phyloP scores from a whole-genome alignment of 192 early-diverging fungal genomes.

The Chytriomyces sp. region DNA sequence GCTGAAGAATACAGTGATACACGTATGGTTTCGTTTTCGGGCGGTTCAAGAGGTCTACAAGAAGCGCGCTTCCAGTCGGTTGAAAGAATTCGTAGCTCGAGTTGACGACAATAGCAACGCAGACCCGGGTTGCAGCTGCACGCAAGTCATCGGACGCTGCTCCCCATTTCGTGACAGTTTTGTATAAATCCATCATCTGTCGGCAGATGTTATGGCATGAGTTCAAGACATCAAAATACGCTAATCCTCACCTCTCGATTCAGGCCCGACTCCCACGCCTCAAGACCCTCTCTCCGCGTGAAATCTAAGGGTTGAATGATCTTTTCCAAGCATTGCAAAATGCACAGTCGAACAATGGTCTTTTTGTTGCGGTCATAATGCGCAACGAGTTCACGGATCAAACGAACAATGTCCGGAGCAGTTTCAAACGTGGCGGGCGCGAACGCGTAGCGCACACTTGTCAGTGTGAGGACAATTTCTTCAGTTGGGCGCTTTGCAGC shows the following conservation, averaged over 20 bases:
- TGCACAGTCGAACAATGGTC: constrained; percentile 44
- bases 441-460: constrained; percentile 50
- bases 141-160: constrained; percentile 47
- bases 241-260: constrained; percentile 37
- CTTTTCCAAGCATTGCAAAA: constrained; percentile 54
- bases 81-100: constrained; percentile 48
- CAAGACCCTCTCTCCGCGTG: constrained; percentile 12
- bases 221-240: background rate
- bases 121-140: constrained; percentile 41
- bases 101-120: constrained; percentile 53
- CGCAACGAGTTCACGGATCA: constrained; percentile 41
- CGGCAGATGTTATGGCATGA: background rate
- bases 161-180: constrained; percentile 48
- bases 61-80: constrained; percentile 41
- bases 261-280: constrained; percentile 40
- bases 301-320: constrained; percentile 55
- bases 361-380: constrained; percentile 51
- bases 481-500: constrained; percentile 45
- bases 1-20: constrained; percentile 49
- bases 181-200: constrained; percentile 47
- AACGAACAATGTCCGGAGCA: constrained; percentile 30
- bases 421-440: constrained; percentile 36
- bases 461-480: constrained; percentile 53
- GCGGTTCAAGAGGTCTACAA: constrained; percentile 43
- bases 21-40: constrained; percentile 44